Evolutionary conservation across 257 asterid species (phyloP).

Genomic region (Scutellaria galericulata): DNA sequence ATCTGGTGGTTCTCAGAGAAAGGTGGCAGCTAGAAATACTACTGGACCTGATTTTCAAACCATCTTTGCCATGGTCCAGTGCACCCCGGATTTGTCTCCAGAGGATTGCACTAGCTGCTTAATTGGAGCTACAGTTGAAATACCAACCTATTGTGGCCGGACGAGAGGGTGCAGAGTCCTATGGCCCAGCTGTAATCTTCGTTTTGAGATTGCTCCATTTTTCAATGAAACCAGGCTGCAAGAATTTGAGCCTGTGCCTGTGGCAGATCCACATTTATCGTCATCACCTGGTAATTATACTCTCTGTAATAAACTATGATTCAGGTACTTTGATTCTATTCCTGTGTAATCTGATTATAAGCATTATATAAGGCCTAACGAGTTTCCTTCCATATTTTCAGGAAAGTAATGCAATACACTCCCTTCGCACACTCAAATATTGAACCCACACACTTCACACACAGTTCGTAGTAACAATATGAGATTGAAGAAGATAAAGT

Average conservation of each 20-base stretch:
- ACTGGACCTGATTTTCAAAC: constrained; percentile 27
- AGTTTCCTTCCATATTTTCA: constrained; percentile 11
- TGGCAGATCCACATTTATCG: constrained; percentile 1
- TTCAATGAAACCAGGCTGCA: constrained; percentile 35
- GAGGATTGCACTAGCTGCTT: constrained; percentile 39
- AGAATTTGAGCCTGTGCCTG: constrained; percentile 6
- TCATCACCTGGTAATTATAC: constrained; percentile 26
- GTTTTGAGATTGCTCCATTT: constrained; percentile 33
- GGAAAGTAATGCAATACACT: no score
- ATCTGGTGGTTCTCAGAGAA: constrained; percentile 35
- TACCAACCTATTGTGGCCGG: background rate
- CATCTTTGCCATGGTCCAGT: constrained; percentile 41
- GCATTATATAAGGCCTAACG: background rate
- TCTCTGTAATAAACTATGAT: background rate
- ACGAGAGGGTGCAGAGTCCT: constrained; percentile 36
- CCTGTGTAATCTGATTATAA: no score
- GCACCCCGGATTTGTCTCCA: constrained; percentile 44
- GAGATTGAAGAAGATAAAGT: no score
- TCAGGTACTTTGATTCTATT: background rate
- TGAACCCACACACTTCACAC: no score
- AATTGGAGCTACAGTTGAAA: background rate
- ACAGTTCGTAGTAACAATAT: no score
- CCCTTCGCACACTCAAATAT: no score
- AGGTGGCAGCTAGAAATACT: constrained; percentile 38
- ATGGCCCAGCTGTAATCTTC: constrained; percentile 40